Evolutionary conservation across 805 yeast genomes (phyloP).

Genomic region (Saccharomycodes ludwigii): DNA sequence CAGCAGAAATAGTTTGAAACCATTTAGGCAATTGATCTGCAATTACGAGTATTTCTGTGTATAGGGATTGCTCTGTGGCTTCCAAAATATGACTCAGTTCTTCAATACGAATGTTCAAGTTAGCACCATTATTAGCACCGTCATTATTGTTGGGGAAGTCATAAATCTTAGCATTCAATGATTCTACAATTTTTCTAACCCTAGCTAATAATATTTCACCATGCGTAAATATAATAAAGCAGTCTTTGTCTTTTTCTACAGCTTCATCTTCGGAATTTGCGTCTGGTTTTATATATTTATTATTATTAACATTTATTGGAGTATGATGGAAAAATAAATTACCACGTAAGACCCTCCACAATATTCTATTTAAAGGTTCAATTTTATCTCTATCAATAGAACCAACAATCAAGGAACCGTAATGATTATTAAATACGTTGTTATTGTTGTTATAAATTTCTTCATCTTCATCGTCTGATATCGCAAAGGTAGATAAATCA

Average conservation of each 20-base stretch:
- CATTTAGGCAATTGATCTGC: slow-evolving; percentile 66
- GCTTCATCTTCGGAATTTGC: slow-evolving; percentile 49
- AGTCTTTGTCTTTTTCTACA: slow-evolving; percentile 48
- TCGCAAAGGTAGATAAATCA: slow-evolving; percentile 4
- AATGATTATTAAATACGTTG: slow-evolving; percentile 6
- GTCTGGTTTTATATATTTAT: slow-evolving; percentile 20
- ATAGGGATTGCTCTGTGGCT: slow-evolving; percentile 56
- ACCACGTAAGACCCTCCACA: slow-evolving; percentile 92
- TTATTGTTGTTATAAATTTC: slow-evolving; percentile 20
- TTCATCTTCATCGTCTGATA: slow-evolving; percentile 22
- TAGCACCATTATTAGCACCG: slow-evolving; percentile 24
- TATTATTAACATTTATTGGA: slow-evolving; percentile 36
- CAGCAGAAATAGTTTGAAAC: slow-evolving; percentile 59
- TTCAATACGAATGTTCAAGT: slow-evolving; percentile 34
- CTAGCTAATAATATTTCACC: slow-evolving; percentile 64
- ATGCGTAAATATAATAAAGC: slow-evolving; percentile 84
- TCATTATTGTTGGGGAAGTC: slow-evolving; percentile 34
- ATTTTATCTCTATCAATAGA: slow-evolving; percentile 66
- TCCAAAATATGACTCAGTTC: slow-evolving; percentile 50
- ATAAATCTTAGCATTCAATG: slow-evolving; percentile 73
- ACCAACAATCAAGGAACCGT: slow-evolving; percentile 41
- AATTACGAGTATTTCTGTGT: slow-evolving; percentile 66
- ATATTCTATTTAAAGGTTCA: slow-evolving; percentile 60
- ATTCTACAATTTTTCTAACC: slow-evolving; percentile 74
- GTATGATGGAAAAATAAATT: slow-evolving; percentile 67